Base-by-base conservation (phyloP, 768 basidiomycete genomes). In the Amanita exitialis region DNA sequence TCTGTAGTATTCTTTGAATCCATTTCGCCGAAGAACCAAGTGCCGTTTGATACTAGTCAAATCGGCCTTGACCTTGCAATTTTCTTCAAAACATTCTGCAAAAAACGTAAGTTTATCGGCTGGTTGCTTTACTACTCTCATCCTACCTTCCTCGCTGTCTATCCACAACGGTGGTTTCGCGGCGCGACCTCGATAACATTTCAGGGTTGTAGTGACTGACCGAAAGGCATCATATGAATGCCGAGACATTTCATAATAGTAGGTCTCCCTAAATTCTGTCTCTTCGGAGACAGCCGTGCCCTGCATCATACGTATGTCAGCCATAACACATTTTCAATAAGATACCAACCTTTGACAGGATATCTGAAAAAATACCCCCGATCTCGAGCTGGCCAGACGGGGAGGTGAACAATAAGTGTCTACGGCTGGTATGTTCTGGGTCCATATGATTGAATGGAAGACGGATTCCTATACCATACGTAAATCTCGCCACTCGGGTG, bases 81-180 rank as follows among this genome's bases (percentile, higher is more conserved):
- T 49, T 9, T 70, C 47, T 60, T 64, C 47, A 76, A 56, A 37
- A 73, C 61, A 25, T 75, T 54, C 55, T 12, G 53, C 43, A 47
- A 54, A 59, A 47, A 25, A 25, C 25, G 25, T 25, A n/a, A 4
- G 25, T 25, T 25, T 3, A 6, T 25, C 25, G 5, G 25, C 25
- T 6, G 5, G 4, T 25, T 25, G 1, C 5, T 25, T 25, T 6
- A 25, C 25, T 25, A 6, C 3, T 1, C 25, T 25, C 3, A 25
- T 37, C 52, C 27, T 54, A 56, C 59, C 52, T 41, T 56, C 44
- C 25, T 62, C 62, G 18, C 56, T 48, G 39, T 62, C 58, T 12
- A 58, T 18, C 57, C 57, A 61, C 3, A 45, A 49, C 7, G 63
- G 63, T 32, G 50, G 44, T 6, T 43, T 37, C 16, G 15, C 21